Base-by-base conservation (phyloP, 2,329 filamentous ascomycete species). In the Orbilia ellipsospora region DNA sequence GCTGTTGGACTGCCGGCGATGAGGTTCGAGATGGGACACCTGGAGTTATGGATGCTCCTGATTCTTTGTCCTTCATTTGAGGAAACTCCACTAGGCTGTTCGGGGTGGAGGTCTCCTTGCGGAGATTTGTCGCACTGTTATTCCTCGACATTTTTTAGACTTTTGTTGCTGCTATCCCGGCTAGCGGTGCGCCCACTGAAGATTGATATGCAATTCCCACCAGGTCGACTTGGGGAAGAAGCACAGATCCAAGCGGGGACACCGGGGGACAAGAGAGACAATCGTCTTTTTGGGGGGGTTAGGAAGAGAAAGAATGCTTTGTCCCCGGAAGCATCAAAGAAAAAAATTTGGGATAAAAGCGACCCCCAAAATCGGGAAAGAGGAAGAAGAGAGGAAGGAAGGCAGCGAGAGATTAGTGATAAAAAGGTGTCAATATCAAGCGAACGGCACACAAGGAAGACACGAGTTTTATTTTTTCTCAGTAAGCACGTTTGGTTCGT, bases 321-420 rank as follows among this genome's bases (percentile, higher is more conserved):
- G 64, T 75, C 64, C 60, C 64, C 59, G 72, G 54, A 75, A 65
- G 64, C 72, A 75, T 75, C 64, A 68, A 75, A 73, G 13, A 28
- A 69, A 69, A 66, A 23, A 45, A 50, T 51, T 73, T 63, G 48
- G 45, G 50, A 55, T 54, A 42, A 67, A 65, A 59, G 62, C 18
- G 52, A 68, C 63, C 63, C 52, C 63, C 63, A 74, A 74, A 59
- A 61, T 68, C 40, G 54, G 64, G 54, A 61, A 69, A 51, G 45
- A 45, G 50, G 59, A 44, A 56, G 65, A 51, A 36, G 40, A 26
- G 61, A 56, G 54, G 15, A 61, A 26, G 26, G 20, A 42, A 55
- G 36, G 40, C 31, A 36, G 10, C 8, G 51, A 68, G 40, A 16
- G 59, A 55, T 52, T 54, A 52, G 54, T 42, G 56, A 52, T n/a